Evolutionary conservation across 306 rosid genomes (phyloP), one percentile per base, ranked within the genome.

Genomic region (Carpinus viminea): DNA sequence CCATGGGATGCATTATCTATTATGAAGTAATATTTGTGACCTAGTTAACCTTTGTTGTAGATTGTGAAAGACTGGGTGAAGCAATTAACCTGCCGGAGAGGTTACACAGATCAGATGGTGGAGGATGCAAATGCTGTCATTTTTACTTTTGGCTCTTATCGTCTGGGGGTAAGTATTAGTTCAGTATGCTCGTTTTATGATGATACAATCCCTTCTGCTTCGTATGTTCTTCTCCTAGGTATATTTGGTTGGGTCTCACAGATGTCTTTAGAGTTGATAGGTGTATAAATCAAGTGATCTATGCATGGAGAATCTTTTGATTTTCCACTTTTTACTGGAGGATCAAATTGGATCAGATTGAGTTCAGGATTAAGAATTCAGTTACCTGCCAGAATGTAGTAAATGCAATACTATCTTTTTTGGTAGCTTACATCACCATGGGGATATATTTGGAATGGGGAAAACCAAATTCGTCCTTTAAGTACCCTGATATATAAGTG

Each of bases 51-150:
- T 85, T 80, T 75, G 7, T 41, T 85, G 82, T 86, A 95, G 99
- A 86, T 90, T 80, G 96, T 89, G 21, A 95, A 95, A 87, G 82
- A 73, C 80, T 95, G 99, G 99, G 99, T 95, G 88, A 93, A 91
- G 91, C 91, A 82, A 76, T 76, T 93, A 84, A 95, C 99, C 2
- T 89, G 85, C 81, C 89, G 78, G 77, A 91, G 96, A 80, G 98
- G 99, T 81, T 93, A 92, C 81, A 85, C 96, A 1, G 99, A 95
- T 76, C 99, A 95, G 92, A 95, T 88, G 98, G 98, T 90, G 81
- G 96, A 93, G 89, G 96, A 91, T 17, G 97, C 97, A 48, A 95
- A 93, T 77, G 98, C 98, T n/a, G 83, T 86, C 72, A 93, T 95
- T 83, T 86, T 90, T 73, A 95, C 99, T 18, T 95, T 95, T 72